Evolutionary conservation across 1,284 basidiomycete genomes (phyloP).

Genomic region (Abortiporus biennis): DNA sequence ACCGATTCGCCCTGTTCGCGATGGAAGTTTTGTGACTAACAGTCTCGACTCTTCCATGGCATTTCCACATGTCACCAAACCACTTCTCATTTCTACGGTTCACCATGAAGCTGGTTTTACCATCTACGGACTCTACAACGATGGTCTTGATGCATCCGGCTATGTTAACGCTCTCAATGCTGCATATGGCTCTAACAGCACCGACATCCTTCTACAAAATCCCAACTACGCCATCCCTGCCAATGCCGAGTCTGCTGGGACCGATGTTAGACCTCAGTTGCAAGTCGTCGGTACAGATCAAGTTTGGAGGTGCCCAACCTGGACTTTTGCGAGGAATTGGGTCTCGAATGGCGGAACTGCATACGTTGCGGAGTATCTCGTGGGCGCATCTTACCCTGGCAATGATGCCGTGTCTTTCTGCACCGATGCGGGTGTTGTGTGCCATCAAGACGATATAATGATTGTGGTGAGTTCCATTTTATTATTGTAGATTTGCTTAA

Average conservation of each 20-base stretch:
- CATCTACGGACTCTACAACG: slow-evolving; percentile 42
- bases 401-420: slow-evolving; percentile 55
- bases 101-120: slow-evolving; percentile 59
- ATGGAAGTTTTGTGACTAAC: slow-evolving; percentile 52
- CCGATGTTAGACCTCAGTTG: slow-evolving; percentile 50
- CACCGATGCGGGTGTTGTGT: slow-evolving; percentile 46
- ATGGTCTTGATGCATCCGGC: slow-evolving; percentile 31
- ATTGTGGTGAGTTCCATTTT: slow-evolving; percentile 48
- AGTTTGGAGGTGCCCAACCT: slow-evolving; percentile 63
- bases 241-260: slow-evolving; percentile 20
- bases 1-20: slow-evolving; percentile 58
- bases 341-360: slow-evolving; percentile 55
- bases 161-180: slow-evolving; percentile 36
- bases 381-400: slow-evolving; percentile 65
- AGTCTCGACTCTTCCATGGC: slow-evolving; percentile 50
- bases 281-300: slow-evolving; percentile 64
- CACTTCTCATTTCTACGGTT: slow-evolving; percentile 67
- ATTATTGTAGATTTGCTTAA: slow-evolving; percentile 4
- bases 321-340: slow-evolving; percentile 67
- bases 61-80: slow-evolving; percentile 53
- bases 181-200: slow-evolving; percentile 45
- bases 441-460: slow-evolving; percentile 72
- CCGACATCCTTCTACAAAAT: slow-evolving; percentile 40
- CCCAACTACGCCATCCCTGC: slow-evolving; percentile 42
- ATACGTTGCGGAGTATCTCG: slow-evolving; percentile 61